A percentile compares a stretch with the other conserved stretches of the same genome.
phyloP scores from a whole-genome alignment of 2,329 filamentous ascomycete genomes.

The Microsporum audouinii region DNA sequence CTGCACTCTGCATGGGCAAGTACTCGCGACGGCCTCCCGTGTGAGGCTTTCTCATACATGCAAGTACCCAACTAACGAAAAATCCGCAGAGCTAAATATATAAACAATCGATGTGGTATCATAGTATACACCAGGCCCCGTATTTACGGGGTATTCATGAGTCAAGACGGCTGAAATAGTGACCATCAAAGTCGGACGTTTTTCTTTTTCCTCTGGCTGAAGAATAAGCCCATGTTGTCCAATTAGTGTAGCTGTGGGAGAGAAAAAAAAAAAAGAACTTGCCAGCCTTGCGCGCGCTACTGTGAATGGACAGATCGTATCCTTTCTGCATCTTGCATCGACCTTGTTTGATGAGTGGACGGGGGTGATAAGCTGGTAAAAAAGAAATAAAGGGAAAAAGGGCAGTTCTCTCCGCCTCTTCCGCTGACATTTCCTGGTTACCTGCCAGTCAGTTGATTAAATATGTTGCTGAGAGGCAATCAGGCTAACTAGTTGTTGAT shows the following conservation, averaged over 20 bases:
- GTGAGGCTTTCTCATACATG: neutral
- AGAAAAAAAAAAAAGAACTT: neutral
- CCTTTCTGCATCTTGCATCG: neutral
- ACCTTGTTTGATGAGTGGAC: neutral
- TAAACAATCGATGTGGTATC: neutral
- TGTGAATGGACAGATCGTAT: neutral
- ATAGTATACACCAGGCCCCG: neutral
- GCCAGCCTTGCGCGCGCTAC: neutral
- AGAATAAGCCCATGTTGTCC: neutral
- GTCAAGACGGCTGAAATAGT: neutral
- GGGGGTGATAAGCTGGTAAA: neutral
- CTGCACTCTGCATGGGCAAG: neutral
- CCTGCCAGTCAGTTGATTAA: neutral
- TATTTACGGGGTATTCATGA: neutral
- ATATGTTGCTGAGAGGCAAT: neutral
- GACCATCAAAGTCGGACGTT: neutral
- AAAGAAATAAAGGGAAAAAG: neutral
- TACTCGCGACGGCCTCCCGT: neutral
- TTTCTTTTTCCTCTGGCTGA: neutral
- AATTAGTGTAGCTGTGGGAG: neutral
- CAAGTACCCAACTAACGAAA: neutral
- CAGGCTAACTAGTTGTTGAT: neutral
- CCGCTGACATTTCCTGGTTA: neutral
- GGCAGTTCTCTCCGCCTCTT: neutral
- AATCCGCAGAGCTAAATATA: neutral